Evolutionary conservation across 768 basidiomycete species (phyloP), one percentile per base, ranked within the genome.

Genomic region (Boletus tylopilopsis): DNA sequence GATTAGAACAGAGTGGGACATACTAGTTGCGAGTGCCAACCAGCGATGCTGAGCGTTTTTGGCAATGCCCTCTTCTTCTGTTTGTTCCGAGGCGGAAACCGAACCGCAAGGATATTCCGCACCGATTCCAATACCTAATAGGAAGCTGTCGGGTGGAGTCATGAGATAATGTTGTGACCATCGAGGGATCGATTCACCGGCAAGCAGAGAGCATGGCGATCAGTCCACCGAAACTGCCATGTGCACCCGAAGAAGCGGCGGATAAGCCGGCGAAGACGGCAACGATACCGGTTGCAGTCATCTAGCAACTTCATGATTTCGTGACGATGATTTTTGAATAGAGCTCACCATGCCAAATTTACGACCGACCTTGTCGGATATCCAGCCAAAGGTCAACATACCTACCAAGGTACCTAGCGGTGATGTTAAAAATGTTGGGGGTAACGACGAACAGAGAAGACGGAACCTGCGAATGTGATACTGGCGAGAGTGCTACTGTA

Each of bases 81-180:
- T 88, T 60, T 92, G 89, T 62, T 96, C 94, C 2, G 90, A 86
- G 7, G 86, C 87, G 5, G 91, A 88, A 15, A 93, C 90, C 0
- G 86, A 87, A 22, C 94, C 93, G 54, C 90, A 90, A 7, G 94
- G 94, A 56, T 94, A 94, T 66, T 90, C 89, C 5, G 88, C 89
- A 5, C 91, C 90, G 0, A 93, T 77, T 21, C 93, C 93, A 46
- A 94, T 85, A 32, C 94, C 94, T 38, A 94, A 75, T 2, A 96
- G 67, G 74, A 94, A 94, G 7, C 90, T 90, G 48, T 54, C 10
- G 4, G 23, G 13, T 19, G 18, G 5, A 13, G 21, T 37, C 4
- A 27, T 53, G 34, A 44, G 45, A 32, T 9, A 22, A 21, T 40
- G 25, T 0, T 30, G 2, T 32, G 23, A 11, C 10, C 13, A 12